Evolutionary conservation across 1,284 basidiomycete genomes (phyloP).

Genomic region (Earliella scabrosa): DNA sequence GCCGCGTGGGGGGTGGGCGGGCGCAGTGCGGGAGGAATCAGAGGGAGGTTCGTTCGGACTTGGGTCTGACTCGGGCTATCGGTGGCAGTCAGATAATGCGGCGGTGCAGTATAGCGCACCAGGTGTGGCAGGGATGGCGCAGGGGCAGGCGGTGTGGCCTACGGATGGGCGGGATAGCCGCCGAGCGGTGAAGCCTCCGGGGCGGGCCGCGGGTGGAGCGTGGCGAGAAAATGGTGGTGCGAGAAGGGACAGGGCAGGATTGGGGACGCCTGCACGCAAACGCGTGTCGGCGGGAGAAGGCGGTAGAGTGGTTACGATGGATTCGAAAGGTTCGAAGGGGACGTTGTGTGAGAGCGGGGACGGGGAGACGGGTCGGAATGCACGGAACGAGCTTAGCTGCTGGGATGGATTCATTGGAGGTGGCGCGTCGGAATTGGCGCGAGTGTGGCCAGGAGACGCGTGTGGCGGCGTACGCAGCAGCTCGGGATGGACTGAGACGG

Average conservation of each 20-base stretch:
- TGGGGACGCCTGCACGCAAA: conserved; percentile 12
- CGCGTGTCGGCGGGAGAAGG: conserved; percentile 9
- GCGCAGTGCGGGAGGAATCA: background rate
- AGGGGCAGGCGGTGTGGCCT: conserved; percentile 3
- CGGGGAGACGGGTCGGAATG: conserved; percentile 7
- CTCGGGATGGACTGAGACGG: background rate
- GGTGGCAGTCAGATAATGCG: background rate
- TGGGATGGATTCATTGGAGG: background rate
- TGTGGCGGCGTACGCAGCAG: background rate
- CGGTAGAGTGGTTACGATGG: conserved; percentile 3
- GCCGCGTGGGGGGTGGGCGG: conserved; percentile 13
- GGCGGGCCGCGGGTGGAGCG: conserved; percentile 20
- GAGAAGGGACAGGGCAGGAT: background rate
- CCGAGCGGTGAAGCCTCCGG: conserved; percentile 11
- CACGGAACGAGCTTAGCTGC: conserved; percentile 20
- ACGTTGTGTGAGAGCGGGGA: conserved; percentile 10
- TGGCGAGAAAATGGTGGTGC: conserved; percentile 1
- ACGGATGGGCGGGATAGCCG: conserved; percentile 5
- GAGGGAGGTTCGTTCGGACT: too few species aligned
- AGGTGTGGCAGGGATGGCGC: conserved; percentile 2
- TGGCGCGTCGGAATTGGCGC: background rate
- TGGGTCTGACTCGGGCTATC: background rate
- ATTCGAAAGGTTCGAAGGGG: conserved; percentile 1
- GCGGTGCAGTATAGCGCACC: background rate
- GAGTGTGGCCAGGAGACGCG: background rate